Evolutionary conservation across 1,284 basidiomycete genomes (phyloP), one percentile per base, ranked within the genome.

Genomic region (Tilletia caries): DNA sequence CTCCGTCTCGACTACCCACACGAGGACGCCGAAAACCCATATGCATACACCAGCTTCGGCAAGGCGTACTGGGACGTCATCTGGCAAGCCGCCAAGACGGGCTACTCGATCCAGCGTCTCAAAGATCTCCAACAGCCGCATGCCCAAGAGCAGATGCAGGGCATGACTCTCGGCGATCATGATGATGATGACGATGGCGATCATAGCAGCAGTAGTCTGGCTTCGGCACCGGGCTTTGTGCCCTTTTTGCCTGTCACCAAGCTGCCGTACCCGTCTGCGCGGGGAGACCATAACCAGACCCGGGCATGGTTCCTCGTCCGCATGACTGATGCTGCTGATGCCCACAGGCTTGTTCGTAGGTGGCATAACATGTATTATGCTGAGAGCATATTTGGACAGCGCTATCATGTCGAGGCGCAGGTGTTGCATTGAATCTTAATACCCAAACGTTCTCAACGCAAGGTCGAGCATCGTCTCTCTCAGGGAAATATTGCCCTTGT

Each of bases 311-410:
- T 62, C 58, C 29, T 62, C 33, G 58, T 62, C 15, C 58, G 58
- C 8, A 34, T 62, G 58, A 62, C 58, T 3, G 58, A 62, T 23
- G 58, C 58, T 3, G 58, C 58, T 6, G 58, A 62, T 62, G 58
- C 58, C 32, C 58, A 62, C 33, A 3, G 58, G 15, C 33, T 62
- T 2, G 58, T 62, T 3, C 27, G 58, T 8, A 33, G 58, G 20
- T 62, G 58, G 58, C 27, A 62, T 29, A 62, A 62, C 33, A 62
- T 33, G 29, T 62, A 62, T 18, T 62, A 62, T n/a, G 32, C 58
- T n/a, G 58, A 62, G 15, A 25, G 23, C 6, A 29, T 33, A 15
- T 62, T 62, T 34, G 32, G 58, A 15, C 58, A 34, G 32, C 27
- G 32, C 13, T 34, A 62, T 37, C 58, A 33, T 29, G 29, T 33